Percentiles rank a stretch among this genome's conserved stretches.
Evolutionary conservation across 352 stramenopile genomes (phyloP).

Genomic region (Thalassiosira ordinaria): DNA sequence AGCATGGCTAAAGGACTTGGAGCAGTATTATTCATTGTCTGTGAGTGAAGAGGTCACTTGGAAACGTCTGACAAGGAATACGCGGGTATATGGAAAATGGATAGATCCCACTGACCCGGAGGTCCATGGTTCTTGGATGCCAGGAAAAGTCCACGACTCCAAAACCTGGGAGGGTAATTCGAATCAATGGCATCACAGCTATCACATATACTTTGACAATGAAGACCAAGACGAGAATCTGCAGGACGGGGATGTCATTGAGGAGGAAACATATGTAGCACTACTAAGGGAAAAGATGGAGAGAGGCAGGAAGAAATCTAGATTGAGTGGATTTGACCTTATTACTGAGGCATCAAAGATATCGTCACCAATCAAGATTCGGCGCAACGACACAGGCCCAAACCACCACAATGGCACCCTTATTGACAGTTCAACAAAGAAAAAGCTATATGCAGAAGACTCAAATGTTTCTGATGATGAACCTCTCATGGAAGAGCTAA

Average conservation of each 20-base stretch:
- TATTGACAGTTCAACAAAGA: background rate
- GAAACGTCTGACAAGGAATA: slow-evolving; percentile 29
- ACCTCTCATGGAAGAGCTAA: slow-evolving; percentile 14
- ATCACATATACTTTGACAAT: slow-evolving; percentile 54
- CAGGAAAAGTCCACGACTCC: slow-evolving; percentile 28
- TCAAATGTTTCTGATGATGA: background rate
- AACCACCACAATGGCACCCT: background rate
- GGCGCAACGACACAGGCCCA: too few species aligned
- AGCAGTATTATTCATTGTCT: slow-evolving; percentile 46
- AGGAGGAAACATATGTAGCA: slow-evolving; percentile 30
- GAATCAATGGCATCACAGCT: slow-evolving; percentile 14
- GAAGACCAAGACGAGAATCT: slow-evolving; percentile 55
- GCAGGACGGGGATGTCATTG: slow-evolving; percentile 26
- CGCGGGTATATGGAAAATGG: slow-evolving; percentile 49
- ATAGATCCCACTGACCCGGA: slow-evolving; percentile 52
- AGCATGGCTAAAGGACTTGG: slow-evolving; percentile 48
- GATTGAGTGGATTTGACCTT: slow-evolving; percentile 42
- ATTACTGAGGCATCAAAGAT: slow-evolving; percentile 39
- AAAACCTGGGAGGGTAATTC: slow-evolving; percentile 22
- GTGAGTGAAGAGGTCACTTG: slow-evolving; percentile 6
- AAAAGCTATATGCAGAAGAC: slow-evolving; percentile 5
- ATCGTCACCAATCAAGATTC: slow-evolving; percentile 35
- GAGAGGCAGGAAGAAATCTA: slow-evolving; percentile 10
- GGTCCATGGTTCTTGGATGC: slow-evolving; percentile 50
- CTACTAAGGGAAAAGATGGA: slow-evolving; percentile 49